These are phyloP conservation scores for Epichloe uncinata DNA, from an alignment of 2,329 filamentous ascomycete genomes.

Conservation along the genomic window DNA sequence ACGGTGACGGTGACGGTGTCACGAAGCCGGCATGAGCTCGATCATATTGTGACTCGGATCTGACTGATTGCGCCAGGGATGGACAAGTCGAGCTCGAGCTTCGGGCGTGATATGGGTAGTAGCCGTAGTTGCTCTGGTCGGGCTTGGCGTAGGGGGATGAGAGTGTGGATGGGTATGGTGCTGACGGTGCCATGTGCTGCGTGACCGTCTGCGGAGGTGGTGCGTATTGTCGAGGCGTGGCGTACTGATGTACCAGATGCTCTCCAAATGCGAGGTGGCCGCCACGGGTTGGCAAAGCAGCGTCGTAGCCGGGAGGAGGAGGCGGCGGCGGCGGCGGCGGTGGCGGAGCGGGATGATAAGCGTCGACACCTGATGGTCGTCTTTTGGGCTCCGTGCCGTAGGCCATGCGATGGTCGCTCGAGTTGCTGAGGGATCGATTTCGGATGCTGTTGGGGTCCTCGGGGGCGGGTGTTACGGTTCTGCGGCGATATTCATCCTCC, in stretches of 20 bases:
- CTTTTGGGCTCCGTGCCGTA: constrained; percentile 29
- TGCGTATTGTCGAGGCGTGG: constrained; percentile 24
- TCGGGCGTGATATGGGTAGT: constrained; percentile 16
- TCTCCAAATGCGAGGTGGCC: constrained; percentile 24
- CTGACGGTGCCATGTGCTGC: constrained; percentile 12
- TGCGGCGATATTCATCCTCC: constrained; percentile 46
- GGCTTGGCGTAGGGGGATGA: constrained; percentile 27
- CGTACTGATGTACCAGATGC: constrained; percentile 20
- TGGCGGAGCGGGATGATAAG: constrained; percentile 24
- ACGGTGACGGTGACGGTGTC: constrained; percentile 27
- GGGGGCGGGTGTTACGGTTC: constrained; percentile 22
- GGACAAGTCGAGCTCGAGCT: constrained; percentile 17
- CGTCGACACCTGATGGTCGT: constrained; percentile 35
- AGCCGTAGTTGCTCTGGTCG: constrained; percentile 27
- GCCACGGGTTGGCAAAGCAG: constrained; percentile 11
- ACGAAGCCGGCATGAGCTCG: constrained; percentile 23
- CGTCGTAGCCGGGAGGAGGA: constrained; percentile 18
- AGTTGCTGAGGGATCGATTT: constrained; percentile 48
- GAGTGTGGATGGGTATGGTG: constrained; percentile 24
- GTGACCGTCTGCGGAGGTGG: constrained; percentile 17
- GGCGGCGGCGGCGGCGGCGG: constrained; percentile 16
- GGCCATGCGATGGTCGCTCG: constrained; percentile 34
- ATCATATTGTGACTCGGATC: constrained; percentile 22
- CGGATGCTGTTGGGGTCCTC: constrained; percentile 25
- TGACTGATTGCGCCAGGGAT: constrained; percentile 17